Percentiles rank a stretch among this genome's conserved stretches.
phyloP scores from a whole-genome alignment of 2,329 filamentous ascomycete species.

The Drechslera avenae region DNA sequence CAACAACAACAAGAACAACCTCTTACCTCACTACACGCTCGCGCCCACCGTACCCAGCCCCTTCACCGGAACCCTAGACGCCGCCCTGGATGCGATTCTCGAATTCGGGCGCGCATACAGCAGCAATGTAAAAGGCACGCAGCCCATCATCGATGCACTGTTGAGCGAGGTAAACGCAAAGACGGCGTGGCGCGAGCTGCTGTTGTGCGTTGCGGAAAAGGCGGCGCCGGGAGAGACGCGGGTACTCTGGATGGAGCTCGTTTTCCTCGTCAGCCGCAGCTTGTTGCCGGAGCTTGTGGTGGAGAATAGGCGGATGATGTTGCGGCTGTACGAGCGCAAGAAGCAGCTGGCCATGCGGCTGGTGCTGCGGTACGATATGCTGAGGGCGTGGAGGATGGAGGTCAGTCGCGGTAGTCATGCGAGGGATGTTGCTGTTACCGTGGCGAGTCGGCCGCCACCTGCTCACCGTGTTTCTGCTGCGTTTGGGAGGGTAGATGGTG shows the following conservation, averaged over 20 bases:
- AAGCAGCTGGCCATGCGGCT: constrained; percentile 26
- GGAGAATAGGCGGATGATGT: constrained; percentile 28
- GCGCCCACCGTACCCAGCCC: constrained; percentile 30
- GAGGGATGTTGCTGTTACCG: constrained; percentile 10
- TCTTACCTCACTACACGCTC: constrained; percentile 19
- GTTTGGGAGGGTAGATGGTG: no score
- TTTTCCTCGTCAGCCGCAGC: constrained; percentile 32
- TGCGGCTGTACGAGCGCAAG: constrained; percentile 23
- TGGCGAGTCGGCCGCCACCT: constrained; percentile 8
- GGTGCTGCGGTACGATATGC: constrained; percentile 37
- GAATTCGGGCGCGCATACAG: constrained; percentile 6
- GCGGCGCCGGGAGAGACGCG: background rate
- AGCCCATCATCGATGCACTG: constrained; percentile 11
- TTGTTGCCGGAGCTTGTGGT: constrained; percentile 36
- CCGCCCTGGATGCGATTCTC: constrained; percentile 30
- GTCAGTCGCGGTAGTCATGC: background rate
- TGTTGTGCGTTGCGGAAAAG: background rate
- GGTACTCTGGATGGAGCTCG: constrained; percentile 21
- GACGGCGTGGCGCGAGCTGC: constrained; percentile 20
- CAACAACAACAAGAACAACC: no score
- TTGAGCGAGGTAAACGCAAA: constrained; percentile 3
- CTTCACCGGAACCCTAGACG: constrained; percentile 29
- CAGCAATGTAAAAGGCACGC: background rate
- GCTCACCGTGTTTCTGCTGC: no score
- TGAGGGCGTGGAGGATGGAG: constrained; percentile 27